These are phyloP conservation scores for Mortierella alpina DNA, from an alignment of 192 early-diverging fungal species.

Conservation along the genomic window DNA sequence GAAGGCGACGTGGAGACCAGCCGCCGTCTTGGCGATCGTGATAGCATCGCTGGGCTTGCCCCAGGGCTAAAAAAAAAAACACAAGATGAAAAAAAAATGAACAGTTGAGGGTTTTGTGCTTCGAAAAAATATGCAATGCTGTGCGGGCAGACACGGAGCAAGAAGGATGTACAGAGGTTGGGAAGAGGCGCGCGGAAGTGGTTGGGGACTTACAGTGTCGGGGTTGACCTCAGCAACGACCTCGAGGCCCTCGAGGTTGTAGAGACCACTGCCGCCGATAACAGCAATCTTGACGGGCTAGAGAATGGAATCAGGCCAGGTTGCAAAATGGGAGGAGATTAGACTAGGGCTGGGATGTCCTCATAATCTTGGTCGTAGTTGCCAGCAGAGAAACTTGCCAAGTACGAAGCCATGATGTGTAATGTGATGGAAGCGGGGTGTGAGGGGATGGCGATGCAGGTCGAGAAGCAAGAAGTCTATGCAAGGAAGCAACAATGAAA, in stretches of 20 bases:
- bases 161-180: not conserved
- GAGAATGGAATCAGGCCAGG: not conserved
- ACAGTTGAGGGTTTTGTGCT: not conserved
- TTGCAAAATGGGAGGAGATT: not conserved
- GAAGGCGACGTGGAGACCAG: slow-evolving; percentile 91
- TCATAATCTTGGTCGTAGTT: no score
- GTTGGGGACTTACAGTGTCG: slow-evolving; percentile 80
- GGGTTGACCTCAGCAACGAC: slow-evolving; percentile 86
- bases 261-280: slow-evolving; percentile 96
- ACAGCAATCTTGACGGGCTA: slow-evolving; percentile 81
- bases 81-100: slow-evolving; percentile 8
- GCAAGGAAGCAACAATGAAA: no score
- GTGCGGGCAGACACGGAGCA: not conserved
- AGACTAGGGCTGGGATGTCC: no score
- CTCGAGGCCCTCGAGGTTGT: slow-evolving; percentile 84
- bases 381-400: slow-evolving; percentile 7
- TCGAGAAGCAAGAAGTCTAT: no score
- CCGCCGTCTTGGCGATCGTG: slow-evolving; percentile 76
- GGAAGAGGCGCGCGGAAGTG: no score
- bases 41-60: slow-evolving; percentile 91
- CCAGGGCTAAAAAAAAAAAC: slow-evolving; percentile 70
- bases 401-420: slow-evolving; percentile 16
- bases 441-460: not conserved
- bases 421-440: not conserved
- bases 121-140: not conserved